Percentiles rank a stretch among this genome's conserved stretches.
These are phyloP conservation scores for Colletotrichum sp. DNA, from an alignment of 2,329 filamentous ascomycete genomes.

Conservation along the genomic window DNA sequence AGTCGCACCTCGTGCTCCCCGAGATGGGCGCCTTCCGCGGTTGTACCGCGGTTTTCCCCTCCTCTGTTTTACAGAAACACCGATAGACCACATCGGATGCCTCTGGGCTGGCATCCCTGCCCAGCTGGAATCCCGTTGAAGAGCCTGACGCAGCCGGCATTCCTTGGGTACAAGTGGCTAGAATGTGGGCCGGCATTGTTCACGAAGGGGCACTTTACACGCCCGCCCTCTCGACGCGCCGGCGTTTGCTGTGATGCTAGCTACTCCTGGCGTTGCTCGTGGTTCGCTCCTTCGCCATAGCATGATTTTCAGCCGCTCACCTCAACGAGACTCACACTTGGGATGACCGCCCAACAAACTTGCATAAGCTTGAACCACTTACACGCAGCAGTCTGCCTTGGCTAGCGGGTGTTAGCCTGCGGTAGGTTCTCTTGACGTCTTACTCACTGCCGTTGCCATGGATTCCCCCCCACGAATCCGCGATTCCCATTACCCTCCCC, in stretches of 20 bases:
- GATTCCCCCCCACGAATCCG: background rate
- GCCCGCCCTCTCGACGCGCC: background rate
- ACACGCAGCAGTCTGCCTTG: background rate
- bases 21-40: background rate
- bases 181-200: conserved; percentile 11
- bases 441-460: background rate
- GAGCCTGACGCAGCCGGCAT: conserved; percentile 13
- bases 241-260: background rate
- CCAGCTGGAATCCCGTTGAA: background rate
- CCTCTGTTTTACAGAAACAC: background rate
- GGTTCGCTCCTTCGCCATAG: background rate
- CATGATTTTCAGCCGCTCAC: conserved; percentile 18
- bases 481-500: background rate
- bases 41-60: background rate
- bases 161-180: background rate
- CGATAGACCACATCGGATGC: conserved; percentile 11
- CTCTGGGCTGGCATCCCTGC: conserved; percentile 11
- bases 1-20: conserved; percentile 13
- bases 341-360: background rate
- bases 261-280: background rate
- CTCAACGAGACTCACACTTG: conserved; percentile 1
- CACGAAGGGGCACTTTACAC: conserved; percentile 10
- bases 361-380: conserved; percentile 9
- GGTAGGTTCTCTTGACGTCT: background rate
- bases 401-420: background rate